A percentile compares a stretch with the other conserved stretches of the same genome.
These are phyloP conservation scores for Trichosporon sp. DNA, from an alignment of 1,284 basidiomycete species.

Conservation along the genomic window DNA sequence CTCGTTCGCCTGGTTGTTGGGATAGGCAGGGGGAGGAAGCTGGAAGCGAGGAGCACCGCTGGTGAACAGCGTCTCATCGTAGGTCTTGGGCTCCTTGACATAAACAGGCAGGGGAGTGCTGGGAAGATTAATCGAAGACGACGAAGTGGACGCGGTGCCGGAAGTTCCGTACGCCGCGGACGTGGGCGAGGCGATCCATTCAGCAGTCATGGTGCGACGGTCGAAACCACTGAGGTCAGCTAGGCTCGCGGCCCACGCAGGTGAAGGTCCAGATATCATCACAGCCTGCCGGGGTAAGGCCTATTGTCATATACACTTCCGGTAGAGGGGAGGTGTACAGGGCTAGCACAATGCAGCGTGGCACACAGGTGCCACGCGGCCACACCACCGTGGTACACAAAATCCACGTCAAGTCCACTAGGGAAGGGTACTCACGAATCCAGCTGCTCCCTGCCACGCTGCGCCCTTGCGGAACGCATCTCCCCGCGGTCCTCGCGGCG, in stretches of 20 bases:
- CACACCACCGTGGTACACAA: background rate
- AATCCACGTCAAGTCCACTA: background rate
- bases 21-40: background rate
- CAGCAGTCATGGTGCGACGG: no score
- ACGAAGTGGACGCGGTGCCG: no score
- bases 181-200: no score
- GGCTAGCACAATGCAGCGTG: background rate
- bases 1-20: background rate
- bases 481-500: background rate
- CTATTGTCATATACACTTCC: no score
- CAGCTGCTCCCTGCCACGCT: background rate
- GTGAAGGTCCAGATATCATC: no score
- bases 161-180: no score
- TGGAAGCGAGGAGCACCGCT: background rate
- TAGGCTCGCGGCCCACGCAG: background rate
- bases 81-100: background rate
- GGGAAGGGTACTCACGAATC: background rate
- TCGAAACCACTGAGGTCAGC: background rate
- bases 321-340: no score
- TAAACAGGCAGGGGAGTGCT: background rate
- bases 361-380: background rate
- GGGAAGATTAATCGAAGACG: no score
- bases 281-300: no score
- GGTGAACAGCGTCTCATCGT: background rate
- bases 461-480: background rate